Evolutionary conservation across 176 grass and related monocot genomes (phyloP).

Genomic region (Calamus simplicifolius): DNA sequence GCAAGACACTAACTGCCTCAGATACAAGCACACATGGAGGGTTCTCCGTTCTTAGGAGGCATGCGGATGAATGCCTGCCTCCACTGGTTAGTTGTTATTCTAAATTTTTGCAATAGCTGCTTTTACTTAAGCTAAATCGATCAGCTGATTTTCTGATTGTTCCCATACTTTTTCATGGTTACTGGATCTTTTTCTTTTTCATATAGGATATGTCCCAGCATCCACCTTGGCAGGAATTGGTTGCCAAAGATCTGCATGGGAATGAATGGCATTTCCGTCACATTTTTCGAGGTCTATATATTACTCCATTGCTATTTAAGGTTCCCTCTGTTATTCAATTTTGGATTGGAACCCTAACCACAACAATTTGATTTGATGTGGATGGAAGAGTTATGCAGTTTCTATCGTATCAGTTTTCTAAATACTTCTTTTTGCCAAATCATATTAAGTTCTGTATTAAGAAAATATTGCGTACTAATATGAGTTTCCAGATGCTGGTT

Average conservation of each 20-base stretch:
- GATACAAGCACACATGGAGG: slow-evolving; percentile 96
- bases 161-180: slow-evolving; percentile 1
- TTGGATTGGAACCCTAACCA: not conserved
- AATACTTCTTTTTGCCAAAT: no score
- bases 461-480: no score
- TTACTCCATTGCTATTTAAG: not conserved
- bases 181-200: slow-evolving; percentile 10
- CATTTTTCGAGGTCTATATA: slow-evolving; percentile 73
- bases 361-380: no score
- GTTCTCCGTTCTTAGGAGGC: slow-evolving; percentile 91
- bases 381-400: no score
- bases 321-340: not conserved
- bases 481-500: no score
- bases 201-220: slow-evolving; percentile 87
- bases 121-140: no score
- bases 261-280: slow-evolving; percentile 96
- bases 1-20: slow-evolving; percentile 93
- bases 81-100: slow-evolving; percentile 57
- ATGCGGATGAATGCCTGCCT: slow-evolving; percentile 97
- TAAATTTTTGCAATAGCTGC: no score
- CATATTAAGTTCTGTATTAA: no score
- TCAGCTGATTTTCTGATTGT: no score
- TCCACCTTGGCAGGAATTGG: slow-evolving; percentile 88
- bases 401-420: no score
- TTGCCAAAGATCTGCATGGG: slow-evolving; percentile 84